Conservation (phyloP, 305 asterid species). For the Fraxinus dipetala region DNA sequence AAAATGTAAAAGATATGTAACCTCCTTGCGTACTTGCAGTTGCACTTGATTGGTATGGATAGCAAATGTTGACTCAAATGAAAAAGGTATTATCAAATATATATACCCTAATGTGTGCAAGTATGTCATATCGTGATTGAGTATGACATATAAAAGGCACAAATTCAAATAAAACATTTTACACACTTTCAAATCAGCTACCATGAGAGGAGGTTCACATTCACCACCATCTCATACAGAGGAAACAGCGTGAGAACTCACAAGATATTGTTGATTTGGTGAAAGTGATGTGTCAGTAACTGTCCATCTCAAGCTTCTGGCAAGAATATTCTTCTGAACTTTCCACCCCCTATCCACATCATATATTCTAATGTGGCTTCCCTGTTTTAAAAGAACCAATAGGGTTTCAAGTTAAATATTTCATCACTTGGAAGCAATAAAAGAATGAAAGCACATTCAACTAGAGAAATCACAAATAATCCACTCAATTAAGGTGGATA, state of each 20-base stretch:
- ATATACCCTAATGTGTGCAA: not conserved
- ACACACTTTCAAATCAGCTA: not conserved
- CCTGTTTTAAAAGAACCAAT: slow-evolving; percentile 43
- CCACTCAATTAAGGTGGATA: not conserved
- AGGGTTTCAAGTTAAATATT: not conserved
- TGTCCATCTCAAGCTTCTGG: slow-evolving; percentile 85
- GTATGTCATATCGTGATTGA: not conserved
- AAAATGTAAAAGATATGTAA: not conserved
- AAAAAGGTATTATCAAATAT: not conserved
- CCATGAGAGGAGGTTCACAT: not conserved
- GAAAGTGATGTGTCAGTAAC: slow-evolving; percentile 83
- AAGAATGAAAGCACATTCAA: not conserved
- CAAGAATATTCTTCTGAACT: slow-evolving; percentile 67
- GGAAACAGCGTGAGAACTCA: slow-evolving; percentile 36
- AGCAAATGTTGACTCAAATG: not conserved
- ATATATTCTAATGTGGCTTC: slow-evolving; percentile 74
- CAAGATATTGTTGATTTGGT: slow-evolving; percentile 70
- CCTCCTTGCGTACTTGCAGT: not conserved
- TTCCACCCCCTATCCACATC: slow-evolving; percentile 82
- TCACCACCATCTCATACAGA: not conserved
- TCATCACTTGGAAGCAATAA: slow-evolving; percentile 7
- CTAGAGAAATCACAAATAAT: not conserved
- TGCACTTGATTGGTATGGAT: not conserved
- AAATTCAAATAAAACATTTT: not conserved
- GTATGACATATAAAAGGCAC: not conserved